These are phyloP conservation scores for Pezicula neosporulosa DNA, from an alignment of 2,329 filamentous ascomycete genomes.

Conservation along the genomic window DNA sequence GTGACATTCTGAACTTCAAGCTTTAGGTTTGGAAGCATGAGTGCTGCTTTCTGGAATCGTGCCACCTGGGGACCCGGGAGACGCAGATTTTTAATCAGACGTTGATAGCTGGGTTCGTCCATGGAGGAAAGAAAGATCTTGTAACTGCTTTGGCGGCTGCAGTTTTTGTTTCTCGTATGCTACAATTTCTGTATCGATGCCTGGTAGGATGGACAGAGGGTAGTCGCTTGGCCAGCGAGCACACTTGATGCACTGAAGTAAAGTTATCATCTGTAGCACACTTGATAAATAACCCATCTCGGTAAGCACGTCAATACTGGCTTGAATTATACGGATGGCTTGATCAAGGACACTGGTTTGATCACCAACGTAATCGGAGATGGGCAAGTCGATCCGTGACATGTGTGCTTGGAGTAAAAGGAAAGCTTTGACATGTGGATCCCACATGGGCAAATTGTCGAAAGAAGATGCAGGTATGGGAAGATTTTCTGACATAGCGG, in stretches of 20 bases:
- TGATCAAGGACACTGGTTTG: conserved; percentile 89
- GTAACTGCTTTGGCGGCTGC: conserved; percentile 33
- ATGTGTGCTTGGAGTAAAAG: conserved; percentile 92
- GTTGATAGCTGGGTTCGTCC: conserved; percentile 29
- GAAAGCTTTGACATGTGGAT: conserved; percentile 96
- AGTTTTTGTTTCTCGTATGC: conserved; percentile 19
- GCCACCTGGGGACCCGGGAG: conserved; percentile 34
- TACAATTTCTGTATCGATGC: conserved; percentile 48
- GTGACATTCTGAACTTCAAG: conserved; percentile 60
- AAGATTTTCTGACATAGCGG: conserved; percentile 78
- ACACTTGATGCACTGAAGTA: conserved; percentile 90
- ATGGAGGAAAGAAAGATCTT: conserved; percentile 26
- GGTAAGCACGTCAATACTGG: conserved; percentile 87
- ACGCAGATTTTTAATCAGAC: conserved; percentile 46
- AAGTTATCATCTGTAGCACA: conserved; percentile 74
- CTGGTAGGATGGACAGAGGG: conserved; percentile 75
- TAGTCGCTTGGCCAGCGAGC: conserved; percentile 87
- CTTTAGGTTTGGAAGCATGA: conserved; percentile 65
- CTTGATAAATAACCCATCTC: conserved; percentile 82
- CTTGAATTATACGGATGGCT: conserved; percentile 94
- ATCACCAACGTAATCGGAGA: conserved; percentile 95
- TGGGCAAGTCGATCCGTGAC: conserved; percentile 86
- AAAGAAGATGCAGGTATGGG: conserved; percentile 46
- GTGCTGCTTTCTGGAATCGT: conserved; percentile 53
- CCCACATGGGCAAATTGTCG: conserved; percentile 85